Conservation (phyloP, 352 stramenopile genomes). For the Globisporangium abappressorium region DNA sequence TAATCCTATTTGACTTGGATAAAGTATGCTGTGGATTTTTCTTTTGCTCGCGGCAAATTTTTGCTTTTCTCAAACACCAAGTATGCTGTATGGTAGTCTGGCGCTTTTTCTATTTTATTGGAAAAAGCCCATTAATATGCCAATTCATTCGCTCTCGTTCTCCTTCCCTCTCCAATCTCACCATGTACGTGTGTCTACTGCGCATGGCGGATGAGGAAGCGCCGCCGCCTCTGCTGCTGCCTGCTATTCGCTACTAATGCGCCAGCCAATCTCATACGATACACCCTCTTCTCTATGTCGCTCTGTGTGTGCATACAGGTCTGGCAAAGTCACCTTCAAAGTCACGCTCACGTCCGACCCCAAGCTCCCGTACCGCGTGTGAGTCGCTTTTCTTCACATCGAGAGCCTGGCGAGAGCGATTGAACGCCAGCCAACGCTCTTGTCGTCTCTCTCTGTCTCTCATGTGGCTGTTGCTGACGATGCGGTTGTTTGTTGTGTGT, state of each 20-base stretch:
- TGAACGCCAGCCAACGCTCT: neutral
- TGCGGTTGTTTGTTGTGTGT: conserved; percentile 7
- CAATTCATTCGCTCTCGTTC: neutral
- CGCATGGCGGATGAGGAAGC: neutral
- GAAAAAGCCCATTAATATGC: neutral
- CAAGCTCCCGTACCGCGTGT: conserved; percentile 82
- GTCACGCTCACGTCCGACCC: conserved; percentile 86
- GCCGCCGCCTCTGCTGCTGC: neutral
- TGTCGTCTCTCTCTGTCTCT: neutral
- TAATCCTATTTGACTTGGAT: too few relatives aligned
- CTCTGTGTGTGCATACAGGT: conserved; percentile 21
- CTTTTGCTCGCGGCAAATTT: too few relatives aligned
- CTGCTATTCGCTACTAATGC: neutral
- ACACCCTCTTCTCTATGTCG: neutral
- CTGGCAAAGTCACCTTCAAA: conserved; percentile 83
- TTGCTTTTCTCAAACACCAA: too few relatives aligned
- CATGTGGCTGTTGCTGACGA: neutral
- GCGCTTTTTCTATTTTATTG: too few relatives aligned
- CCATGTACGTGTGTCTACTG: neutral
- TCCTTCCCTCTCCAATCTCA: neutral
- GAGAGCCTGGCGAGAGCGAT: neutral
- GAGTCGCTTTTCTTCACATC: conserved; percentile 9
- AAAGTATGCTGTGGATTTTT: too few relatives aligned
- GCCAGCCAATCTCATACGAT: neutral
- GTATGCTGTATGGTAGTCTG: too few relatives aligned